Base-by-base conservation (phyloP, 1,284 basidiomycete genomes). In the Mycena citricolor region DNA sequence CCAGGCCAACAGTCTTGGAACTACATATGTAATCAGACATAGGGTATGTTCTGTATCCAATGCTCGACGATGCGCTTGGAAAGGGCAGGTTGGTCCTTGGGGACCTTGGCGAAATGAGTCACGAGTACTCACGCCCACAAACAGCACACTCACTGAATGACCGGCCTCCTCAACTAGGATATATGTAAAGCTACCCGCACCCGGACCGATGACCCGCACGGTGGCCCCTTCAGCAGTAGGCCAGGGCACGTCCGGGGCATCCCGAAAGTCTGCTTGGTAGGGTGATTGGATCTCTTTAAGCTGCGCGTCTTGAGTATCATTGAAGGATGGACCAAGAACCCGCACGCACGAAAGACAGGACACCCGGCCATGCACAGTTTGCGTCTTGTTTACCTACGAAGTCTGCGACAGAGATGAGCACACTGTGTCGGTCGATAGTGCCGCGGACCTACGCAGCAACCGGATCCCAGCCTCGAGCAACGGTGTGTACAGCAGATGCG, bases 151-250 rank as follows among this genome's bases (percentile, higher is more conserved):
- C 50, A 61, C 61, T 23, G 59, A 57, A 48, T 62, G 61, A 4
- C 61, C 61, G 3, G 54, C 61, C 19, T 55, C 57, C 33, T 50
- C 51, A 33, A 57, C 12, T n/a, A 57, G 47, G 21, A 59, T 48
- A 36, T 39, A 61, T 4, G 57, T 57, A 45, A 65, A 50, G 24
- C 61, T 58, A 4, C 63, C 63, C 2, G 63, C 63, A 16, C 63
- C 61, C 17, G 49, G 48, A 4, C 63, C 63, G 4, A 60, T 50
- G 19, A 46, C 55, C 8, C 64, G 61, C 13, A 63, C 60, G 16
- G 62, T 63, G 2, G 56, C 55, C 12, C 8, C 37, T 5, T 57
- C 53, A n/a, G 51, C 44, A 8, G 57, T 45, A n/a, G 54, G 55
- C 64, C 63, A 65, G 1, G 58, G 58, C 4, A 60, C 39, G 38